These are phyloP conservation scores for Claviceps quebecensis DNA, from an alignment of 2,329 filamentous ascomycete genomes.

Conservation along the genomic window DNA sequence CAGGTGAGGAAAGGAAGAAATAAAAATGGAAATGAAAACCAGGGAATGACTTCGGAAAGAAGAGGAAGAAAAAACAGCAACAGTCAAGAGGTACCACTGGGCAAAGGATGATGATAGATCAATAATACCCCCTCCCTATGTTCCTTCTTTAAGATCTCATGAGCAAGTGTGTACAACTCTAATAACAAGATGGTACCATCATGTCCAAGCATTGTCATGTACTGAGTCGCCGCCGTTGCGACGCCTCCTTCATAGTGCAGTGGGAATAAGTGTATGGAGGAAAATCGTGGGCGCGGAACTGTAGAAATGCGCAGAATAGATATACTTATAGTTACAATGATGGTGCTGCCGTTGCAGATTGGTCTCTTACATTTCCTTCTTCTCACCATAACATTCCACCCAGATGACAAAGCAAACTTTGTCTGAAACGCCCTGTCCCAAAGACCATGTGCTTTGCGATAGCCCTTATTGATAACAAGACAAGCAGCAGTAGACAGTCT, in stretches of 20 bases:
- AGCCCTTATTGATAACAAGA: neutral
- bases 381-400: neutral
- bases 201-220: neutral
- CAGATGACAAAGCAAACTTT: neutral
- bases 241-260: neutral
- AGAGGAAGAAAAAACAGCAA: neutral
- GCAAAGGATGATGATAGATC: neutral
- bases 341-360: neutral
- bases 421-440: neutral
- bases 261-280: neutral
- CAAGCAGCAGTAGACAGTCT: no score
- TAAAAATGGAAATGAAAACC: neutral
- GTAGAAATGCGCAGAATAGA: neutral
- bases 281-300: neutral
- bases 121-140: neutral
- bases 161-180: neutral
- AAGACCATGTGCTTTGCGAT: neutral
- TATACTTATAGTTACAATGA: neutral
- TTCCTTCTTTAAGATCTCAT: neutral
- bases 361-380: neutral
- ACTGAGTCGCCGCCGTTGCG: neutral
- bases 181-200: neutral
- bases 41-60: neutral
- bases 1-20: neutral
- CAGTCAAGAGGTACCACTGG: neutral